These are phyloP conservation scores for Penicillium coprophilum DNA, from an alignment of 495 filamentous ascomycete genomes.

Conservation along the genomic window DNA sequence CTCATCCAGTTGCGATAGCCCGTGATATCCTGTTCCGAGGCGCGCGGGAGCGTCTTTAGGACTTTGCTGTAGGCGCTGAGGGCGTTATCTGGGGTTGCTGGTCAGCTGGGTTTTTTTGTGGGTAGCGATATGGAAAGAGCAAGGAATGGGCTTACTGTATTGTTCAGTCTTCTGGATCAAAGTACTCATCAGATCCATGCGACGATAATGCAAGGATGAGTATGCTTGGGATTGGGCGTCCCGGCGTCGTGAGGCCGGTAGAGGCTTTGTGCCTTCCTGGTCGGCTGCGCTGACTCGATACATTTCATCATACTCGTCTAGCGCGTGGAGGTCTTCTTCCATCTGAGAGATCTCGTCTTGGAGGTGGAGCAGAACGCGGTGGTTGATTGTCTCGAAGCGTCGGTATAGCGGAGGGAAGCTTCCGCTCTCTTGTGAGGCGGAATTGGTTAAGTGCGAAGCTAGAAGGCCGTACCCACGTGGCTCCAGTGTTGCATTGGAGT, in stretches of 20 bases:
- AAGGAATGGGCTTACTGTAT: constrained; percentile 64
- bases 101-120: constrained; percentile 5
- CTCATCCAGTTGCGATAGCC: constrained; percentile 68
- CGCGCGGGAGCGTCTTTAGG: constrained; percentile 53
- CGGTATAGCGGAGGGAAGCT: constrained; percentile 72
- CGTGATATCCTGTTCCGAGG: constrained; percentile 56
- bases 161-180: constrained; percentile 75
- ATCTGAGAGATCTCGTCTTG: constrained; percentile 84
- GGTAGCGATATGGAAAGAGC: not conserved
- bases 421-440: constrained; percentile 30
- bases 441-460: constrained; percentile 58
- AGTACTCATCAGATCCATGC: constrained; percentile 66
- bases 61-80: constrained; percentile 67
- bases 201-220: constrained; percentile 69
- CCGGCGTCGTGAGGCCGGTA: constrained; percentile 64
- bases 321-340: constrained; percentile 67
- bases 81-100: constrained; percentile 59
- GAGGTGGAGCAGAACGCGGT: constrained; percentile 79
- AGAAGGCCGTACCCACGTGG: constrained; percentile 68
- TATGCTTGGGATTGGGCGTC: constrained; percentile 60
- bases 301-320: constrained; percentile 73
- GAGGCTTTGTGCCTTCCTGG: constrained; percentile 44
- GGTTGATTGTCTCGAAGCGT: constrained; percentile 80
- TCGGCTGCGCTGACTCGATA: constrained; percentile 53
- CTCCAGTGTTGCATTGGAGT: constrained; percentile 24